Evolutionary conservation across 805 yeast species (phyloP).

Genomic region (Myxozyma nipponensis): DNA sequence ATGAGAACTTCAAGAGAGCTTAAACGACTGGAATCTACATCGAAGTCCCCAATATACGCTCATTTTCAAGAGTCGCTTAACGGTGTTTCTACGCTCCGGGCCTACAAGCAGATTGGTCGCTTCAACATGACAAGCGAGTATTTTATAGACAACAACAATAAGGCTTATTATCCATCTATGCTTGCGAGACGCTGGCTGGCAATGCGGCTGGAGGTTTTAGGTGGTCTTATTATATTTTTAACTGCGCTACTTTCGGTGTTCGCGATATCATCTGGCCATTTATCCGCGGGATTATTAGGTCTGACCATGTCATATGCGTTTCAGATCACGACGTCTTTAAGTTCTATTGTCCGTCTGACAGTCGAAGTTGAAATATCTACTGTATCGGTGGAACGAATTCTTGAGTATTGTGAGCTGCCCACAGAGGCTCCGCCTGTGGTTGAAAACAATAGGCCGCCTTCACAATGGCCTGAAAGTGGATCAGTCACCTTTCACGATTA

Average conservation of each 20-base stretch:
- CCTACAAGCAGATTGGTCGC: conserved; percentile 60
- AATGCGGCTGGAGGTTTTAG: conserved; percentile 83
- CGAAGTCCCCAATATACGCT: conserved; percentile 74
- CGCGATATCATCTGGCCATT: conserved; percentile 59
- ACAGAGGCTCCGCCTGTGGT: conserved; percentile 78
- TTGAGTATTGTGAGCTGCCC: conserved; percentile 71
- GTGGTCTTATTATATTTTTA: conserved; percentile 79
- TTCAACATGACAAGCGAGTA: conserved; percentile 52
- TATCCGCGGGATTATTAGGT: conserved; percentile 93
- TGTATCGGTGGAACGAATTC: conserved; percentile 90
- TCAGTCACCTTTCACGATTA: conserved; percentile 63
- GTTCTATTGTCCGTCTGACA: conserved; percentile 98
- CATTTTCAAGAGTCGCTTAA: conserved; percentile 74
- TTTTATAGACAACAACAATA: conserved; percentile 77
- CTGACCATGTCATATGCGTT: conserved; percentile 88
- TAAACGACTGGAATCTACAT: conserved; percentile 63
- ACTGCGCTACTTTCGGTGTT: conserved; percentile 78
- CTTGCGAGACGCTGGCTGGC: conserved; percentile 97
- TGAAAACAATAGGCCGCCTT: conserved; percentile 61
- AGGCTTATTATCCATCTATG: conserved; percentile 86
- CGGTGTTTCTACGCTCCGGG: conserved; percentile 74
- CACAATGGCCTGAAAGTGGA: conserved; percentile 71
- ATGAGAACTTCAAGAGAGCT: conserved; percentile 69
- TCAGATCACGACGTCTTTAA: conserved; percentile 85
- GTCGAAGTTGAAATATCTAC: conserved; percentile 97